Conservation (phyloP, 495 filamentous ascomycete species). For the Paragyromitra xinjiangensis region DNA sequence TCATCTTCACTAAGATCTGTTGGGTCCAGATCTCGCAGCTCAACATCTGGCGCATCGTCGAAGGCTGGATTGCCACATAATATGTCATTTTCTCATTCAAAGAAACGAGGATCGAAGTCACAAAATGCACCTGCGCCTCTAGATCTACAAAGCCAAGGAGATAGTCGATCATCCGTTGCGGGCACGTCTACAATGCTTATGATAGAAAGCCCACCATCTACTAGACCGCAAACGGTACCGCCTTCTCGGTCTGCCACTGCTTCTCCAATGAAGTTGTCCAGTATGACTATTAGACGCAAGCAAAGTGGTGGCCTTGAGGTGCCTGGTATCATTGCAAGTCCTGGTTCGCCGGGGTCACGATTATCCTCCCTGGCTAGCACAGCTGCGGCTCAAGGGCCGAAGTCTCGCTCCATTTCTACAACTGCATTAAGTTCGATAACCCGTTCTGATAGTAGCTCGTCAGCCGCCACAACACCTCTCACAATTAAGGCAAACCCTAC, state of each 20-base stretch:
- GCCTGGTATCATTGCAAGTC: constrained; percentile 37
- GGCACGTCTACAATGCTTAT: constrained; percentile 45
- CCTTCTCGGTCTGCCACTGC: constrained; percentile 50
- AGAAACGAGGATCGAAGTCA: constrained; percentile 47
- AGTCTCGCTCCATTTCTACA: constrained; percentile 52
- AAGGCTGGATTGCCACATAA: constrained; percentile 47
- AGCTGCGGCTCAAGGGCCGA: constrained; percentile 36
- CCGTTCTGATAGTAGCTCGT: constrained; percentile 56
- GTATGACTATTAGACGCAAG: constrained; percentile 45
- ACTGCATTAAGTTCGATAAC: constrained; percentile 49
- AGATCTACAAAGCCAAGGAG: constrained; percentile 36
- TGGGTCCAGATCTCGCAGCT: constrained; percentile 52
- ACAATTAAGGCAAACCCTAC: constrained; percentile 38
- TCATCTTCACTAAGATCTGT: constrained; percentile 54
- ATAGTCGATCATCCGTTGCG: constrained; percentile 39
- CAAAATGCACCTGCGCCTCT: constrained; percentile 44
- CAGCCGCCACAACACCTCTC: constrained; percentile 46
- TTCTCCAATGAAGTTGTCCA: constrained; percentile 46
- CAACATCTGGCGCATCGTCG: constrained; percentile 51
- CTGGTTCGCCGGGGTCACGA: constrained; percentile 53
- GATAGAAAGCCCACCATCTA: constrained; percentile 35
- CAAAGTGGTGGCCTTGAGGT: constrained; percentile 53
- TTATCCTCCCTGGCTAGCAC: constrained; percentile 52
- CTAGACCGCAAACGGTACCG: constrained; percentile 42
- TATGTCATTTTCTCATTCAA: constrained; percentile 49